These are phyloP conservation scores for Tricholoma matsutake DNA, from an alignment of 768 basidiomycete species.

Conservation along the genomic window DNA sequence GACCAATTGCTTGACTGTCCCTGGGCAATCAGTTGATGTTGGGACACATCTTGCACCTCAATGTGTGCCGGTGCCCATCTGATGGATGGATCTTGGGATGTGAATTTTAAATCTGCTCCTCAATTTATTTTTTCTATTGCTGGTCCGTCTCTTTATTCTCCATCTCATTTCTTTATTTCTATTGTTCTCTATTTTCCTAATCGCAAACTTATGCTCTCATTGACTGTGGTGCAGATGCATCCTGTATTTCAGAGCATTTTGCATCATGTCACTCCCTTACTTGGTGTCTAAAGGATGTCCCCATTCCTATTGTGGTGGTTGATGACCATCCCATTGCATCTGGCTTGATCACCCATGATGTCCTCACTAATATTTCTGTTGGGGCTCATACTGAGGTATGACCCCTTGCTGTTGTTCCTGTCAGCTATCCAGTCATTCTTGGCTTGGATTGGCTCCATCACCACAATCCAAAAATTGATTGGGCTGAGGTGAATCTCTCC, in stretches of 20 bases:
- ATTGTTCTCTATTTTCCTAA: constrained; percentile 29
- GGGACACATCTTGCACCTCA: constrained; percentile 20
- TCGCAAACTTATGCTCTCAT: constrained; percentile 33
- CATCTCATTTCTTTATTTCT: constrained; percentile 27
- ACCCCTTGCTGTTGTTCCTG: constrained; percentile 22
- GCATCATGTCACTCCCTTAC: constrained; percentile 30
- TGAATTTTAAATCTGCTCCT: constrained; percentile 15
- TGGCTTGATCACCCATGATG: constrained; percentile 32
- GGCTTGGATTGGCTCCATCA: constrained; percentile 23
- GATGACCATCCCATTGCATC: constrained; percentile 30
- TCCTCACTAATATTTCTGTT: constrained; percentile 19
- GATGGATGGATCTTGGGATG: constrained; percentile 17
- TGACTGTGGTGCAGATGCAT: constrained; percentile 33
- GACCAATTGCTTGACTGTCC: neutral
- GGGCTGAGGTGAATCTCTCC: too few species aligned
- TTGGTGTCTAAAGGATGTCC: constrained; percentile 24
- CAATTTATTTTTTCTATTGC: constrained; percentile 16
- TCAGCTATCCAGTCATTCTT: constrained; percentile 26
- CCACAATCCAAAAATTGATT: constrained; percentile 25
- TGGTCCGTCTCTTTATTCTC: constrained; percentile 6
- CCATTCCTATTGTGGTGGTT: constrained; percentile 33
- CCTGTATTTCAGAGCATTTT: constrained; percentile 34
- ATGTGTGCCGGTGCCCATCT: constrained; percentile 9
- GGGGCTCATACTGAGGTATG: constrained; percentile 21
- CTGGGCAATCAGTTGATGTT: constrained; percentile 21